phyloP scores from a whole-genome alignment of 2,329 filamentous ascomycete genomes.

The Fusarium sarcochroum region DNA sequence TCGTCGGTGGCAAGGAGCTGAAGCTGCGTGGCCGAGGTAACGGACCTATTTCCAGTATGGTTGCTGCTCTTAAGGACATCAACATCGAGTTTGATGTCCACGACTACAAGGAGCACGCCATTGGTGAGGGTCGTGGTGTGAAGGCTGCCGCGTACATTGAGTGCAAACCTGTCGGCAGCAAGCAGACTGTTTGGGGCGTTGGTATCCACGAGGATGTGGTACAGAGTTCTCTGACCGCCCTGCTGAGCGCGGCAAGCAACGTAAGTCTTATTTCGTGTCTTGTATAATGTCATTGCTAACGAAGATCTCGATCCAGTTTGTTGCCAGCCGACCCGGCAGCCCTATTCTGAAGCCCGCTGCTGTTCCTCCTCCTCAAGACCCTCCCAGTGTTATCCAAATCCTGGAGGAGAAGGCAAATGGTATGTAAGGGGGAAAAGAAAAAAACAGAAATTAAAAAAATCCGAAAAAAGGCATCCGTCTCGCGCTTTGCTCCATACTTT shows the following conservation, averaged over 20 bases:
- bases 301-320: conserved; percentile 4
- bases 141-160: conserved; percentile 98
- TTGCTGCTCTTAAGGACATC: conserved; percentile 82
- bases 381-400: conserved; percentile 24
- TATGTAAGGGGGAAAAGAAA: conserved; percentile 7
- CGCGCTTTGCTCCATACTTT: not conserved
- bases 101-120: conserved; percentile 97
- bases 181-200: conserved; percentile 87
- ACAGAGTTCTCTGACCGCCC: conserved; percentile 84
- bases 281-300: not conserved
- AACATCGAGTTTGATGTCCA: conserved; percentile 91
- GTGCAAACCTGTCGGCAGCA: conserved; percentile 78
- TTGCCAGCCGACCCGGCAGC: conserved; percentile 29
- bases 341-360: conserved; percentile 18
- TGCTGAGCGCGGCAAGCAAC: conserved; percentile 87
- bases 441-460: not conserved
- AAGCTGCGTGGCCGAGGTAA: conserved; percentile 85
- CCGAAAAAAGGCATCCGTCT: not conserved
- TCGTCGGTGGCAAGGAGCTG: conserved; percentile 85
- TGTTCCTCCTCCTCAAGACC: conserved; percentile 8
- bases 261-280: conserved; percentile 66
- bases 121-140: conserved; percentile 81
- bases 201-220: conserved; percentile 94
- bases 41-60: conserved; percentile 90
- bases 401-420: conserved; percentile 36